phyloP scores from a whole-genome alignment of 306 rosid genomes.

The Dalbergia cultrata region DNA sequence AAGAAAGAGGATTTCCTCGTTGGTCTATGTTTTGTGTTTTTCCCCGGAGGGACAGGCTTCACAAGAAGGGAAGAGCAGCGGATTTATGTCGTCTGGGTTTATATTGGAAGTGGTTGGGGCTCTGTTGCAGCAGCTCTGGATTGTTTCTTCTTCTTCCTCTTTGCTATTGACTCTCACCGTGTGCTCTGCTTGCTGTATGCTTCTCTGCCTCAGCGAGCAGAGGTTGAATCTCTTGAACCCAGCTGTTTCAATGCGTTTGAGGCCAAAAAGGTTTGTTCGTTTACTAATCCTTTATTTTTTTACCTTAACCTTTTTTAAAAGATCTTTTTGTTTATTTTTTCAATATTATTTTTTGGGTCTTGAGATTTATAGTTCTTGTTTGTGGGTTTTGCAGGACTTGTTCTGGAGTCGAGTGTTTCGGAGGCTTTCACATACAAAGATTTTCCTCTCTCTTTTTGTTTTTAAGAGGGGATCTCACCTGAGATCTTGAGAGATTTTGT shows the following conservation, averaged over 20 bases:
- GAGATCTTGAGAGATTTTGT: conserved; percentile 28
- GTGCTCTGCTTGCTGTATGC: conserved; percentile 43
- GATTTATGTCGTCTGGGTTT: conserved; percentile 92
- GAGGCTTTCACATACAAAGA: conserved; percentile 69
- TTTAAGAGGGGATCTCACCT: conserved; percentile 71
- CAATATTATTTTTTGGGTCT: neutral
- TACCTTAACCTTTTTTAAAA: neutral
- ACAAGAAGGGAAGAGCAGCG: conserved; percentile 45
- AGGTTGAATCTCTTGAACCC: conserved; percentile 51
- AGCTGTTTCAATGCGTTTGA: conserved; percentile 87
- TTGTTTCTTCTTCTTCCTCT: conserved; percentile 33
- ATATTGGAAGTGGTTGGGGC: conserved; percentile 70
- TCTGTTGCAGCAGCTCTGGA: conserved; percentile 69
- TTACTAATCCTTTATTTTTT: neutral
- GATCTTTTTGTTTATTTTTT: neutral
- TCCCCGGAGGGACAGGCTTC: conserved; percentile 33
- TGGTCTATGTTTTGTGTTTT: neutral
- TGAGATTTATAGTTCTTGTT: neutral
- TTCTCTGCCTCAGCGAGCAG: conserved; percentile 52
- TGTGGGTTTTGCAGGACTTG: conserved; percentile 67
- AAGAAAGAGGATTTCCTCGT: neutral
- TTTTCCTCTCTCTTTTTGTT: conserved; percentile 67
- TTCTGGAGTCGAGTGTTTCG: conserved; percentile 71
- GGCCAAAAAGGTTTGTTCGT: conserved; percentile 65
- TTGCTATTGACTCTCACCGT: neutral